phyloP scores from a whole-genome alignment of 768 basidiomycete species.

The Macrolepiota fuliginosa region DNA sequence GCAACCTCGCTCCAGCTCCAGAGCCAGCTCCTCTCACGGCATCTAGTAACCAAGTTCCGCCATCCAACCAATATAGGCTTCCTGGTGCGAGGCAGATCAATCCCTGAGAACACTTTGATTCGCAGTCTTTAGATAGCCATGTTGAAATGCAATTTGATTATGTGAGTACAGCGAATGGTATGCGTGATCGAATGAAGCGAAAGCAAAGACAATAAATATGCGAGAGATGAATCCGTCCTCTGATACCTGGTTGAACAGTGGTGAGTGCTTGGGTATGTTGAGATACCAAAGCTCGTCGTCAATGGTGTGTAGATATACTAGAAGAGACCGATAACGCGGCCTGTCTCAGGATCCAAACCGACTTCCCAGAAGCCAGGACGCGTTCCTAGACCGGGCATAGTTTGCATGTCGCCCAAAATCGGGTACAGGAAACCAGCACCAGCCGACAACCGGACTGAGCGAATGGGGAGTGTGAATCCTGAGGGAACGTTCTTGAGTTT shows the following conservation, averaged over 20 bases:
- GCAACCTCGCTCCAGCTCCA: conserved; percentile 29
- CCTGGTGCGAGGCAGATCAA: background rate
- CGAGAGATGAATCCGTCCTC: background rate
- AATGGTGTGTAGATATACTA: conserved; percentile 29
- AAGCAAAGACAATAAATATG: conserved; percentile 1
- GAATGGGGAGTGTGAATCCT: conserved; percentile 92
- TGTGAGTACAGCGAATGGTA: background rate
- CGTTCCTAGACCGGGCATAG: conserved; percentile 95
- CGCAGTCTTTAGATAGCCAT: background rate
- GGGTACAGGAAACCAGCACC: conserved; percentile 97
- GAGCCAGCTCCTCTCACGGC: background rate
- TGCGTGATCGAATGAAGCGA: background rate
- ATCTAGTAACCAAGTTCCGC: background rate
- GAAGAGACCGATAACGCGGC: conserved; percentile 85
- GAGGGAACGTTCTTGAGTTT: conserved; percentile 87
- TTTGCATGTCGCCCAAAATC: conserved; percentile 94
- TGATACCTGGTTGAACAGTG: background rate
- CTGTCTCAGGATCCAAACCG: conserved; percentile 73
- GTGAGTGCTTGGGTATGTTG: background rate
- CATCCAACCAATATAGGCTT: conserved; percentile 5
- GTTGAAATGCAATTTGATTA: background rate
- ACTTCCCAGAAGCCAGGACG: conserved; percentile 95
- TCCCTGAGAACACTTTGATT: background rate
- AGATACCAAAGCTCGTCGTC: background rate
- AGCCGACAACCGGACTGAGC: conserved; percentile 82